phyloP scores from a whole-genome alignment of 768 basidiomycete genomes.

The Collybia sp. region DNA sequence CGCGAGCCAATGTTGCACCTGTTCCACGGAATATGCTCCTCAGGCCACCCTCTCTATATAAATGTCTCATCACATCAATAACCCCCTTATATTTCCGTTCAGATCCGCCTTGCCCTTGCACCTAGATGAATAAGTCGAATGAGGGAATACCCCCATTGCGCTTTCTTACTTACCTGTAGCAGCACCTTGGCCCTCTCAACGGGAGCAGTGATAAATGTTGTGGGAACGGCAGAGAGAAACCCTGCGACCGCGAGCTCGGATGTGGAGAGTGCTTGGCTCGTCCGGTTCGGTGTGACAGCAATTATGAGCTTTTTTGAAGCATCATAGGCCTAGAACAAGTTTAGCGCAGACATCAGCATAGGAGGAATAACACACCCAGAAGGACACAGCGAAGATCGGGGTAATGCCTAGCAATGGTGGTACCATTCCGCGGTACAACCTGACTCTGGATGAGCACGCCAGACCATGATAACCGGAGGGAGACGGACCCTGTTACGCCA shows the following conservation, averaged over 20 bases:
- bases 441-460: slow-evolving; percentile 1
- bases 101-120: slow-evolving; percentile 81
- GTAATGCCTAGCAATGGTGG: slow-evolving; percentile 93
- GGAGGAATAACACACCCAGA: slow-evolving; percentile 67
- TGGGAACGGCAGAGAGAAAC: slow-evolving; percentile 90
- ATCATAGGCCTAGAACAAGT: slow-evolving; percentile 74
- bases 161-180: slow-evolving; percentile 58
- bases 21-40: slow-evolving; percentile 91
- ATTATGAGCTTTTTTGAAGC: slow-evolving; percentile 85
- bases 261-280: slow-evolving; percentile 55
- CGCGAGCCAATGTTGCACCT: slow-evolving; percentile 87
- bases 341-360: slow-evolving; percentile 3
- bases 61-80: slow-evolving; percentile 80
- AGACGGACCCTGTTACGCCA: slow-evolving; percentile 76
- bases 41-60: slow-evolving; percentile 93
- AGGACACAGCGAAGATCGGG: slow-evolving; percentile 96
- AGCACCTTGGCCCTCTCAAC: slow-evolving; percentile 97
- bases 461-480: neutral
- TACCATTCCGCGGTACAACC: slow-evolving; percentile 85
- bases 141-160: neutral
- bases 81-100: slow-evolving; percentile 84
- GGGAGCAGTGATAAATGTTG: slow-evolving; percentile 90
- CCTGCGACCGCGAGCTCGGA: slow-evolving; percentile 88
- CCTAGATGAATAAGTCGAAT: slow-evolving; percentile 34
- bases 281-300: slow-evolving; percentile 73